Evolutionary conservation across 371 early-diverging fungal species (phyloP), one percentile per base, ranked within the genome.

Genomic region (Zancudomyces culisetae): DNA sequence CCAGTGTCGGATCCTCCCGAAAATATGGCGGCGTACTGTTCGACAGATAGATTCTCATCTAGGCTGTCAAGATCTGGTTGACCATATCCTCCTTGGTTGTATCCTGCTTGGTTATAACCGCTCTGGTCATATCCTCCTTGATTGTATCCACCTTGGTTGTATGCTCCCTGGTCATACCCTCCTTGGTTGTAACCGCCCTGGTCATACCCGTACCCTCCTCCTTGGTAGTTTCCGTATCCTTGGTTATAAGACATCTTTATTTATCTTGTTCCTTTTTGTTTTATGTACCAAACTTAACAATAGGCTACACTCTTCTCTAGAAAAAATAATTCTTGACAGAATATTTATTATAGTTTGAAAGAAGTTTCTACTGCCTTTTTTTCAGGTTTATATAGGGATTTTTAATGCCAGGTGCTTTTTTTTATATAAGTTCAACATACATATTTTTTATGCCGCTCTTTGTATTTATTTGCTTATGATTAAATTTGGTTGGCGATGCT

Each of bases 91-190:
- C 45, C 45, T 26, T 45, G 45, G 45, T 45, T 45, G 45, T 45
- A 45, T 20, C 45, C 45, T 22, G 10, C 45, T 45, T 45, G 43
- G 57, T 45, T 45, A 19, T 45, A 45, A 19, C 20, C 20, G 30
- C 54, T 20, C 10, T 30, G 35, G 54, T 22, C 13, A 29, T 23
- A 28, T n/a, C n/a, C n/a, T 35, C 35, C 35, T 35, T 35, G 35
- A 15, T 29, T 22, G 48, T 56, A 49, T 22, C 54, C 48, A 28
- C 63, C 54, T 42, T 61, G 63, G 52, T 57, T 40, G 61, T 29
- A 26, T n/a, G n/a, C n/a, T 28, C 42, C 27, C 12, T 42, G 43
- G 55, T 29, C 21, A 35, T 27, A 30, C 30, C 35, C 49, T 24
- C 49, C 43, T 26, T 45, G 45, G 45, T 45, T 45, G 45, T 45